Base-by-base conservation (phyloP, 306 rosid genomes). In the Dryas drummondii region DNA sequence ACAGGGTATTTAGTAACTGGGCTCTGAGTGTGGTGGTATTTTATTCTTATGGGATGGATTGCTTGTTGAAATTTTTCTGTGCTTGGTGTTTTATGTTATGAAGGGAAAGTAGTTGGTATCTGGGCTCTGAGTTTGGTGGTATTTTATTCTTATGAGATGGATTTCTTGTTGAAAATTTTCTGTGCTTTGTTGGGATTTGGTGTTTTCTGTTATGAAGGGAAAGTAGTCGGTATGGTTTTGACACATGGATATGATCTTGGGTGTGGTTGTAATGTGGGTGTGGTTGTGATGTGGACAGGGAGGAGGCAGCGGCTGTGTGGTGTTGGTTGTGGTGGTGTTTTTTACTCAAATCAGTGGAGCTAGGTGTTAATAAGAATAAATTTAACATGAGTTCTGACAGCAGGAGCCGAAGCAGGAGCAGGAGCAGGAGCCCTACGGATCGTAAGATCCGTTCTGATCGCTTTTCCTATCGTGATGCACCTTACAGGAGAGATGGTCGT, bases 241-340 rank as follows among this genome's bases (percentile, higher is more conserved):
- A 57, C 74, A 77, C 89, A 79, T 90, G 92, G 96, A 87, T 85
- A 66, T 74, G 96, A 94, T 84, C 46, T 84, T 92, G 90, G 97
- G 88, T 86, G 86, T 88, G 90, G 94, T 89, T 94, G 94, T 94
- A 82, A 87, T 94, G 85, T 90, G 92, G 96, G 77, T 88, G 88
- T 90, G 94, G 96, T 90, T 94, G 92, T 91, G 80, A 87, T 96
- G 87, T 96, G 99, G 98, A 90, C 99, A 92, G 99, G 99, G 85
- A 86, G 97, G 87, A 87, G 85, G 77, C 91, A 68, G 89, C 83
- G 71, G 84, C 87, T 3, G 85, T 84, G 87, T 82, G 79, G 82
- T 86, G 93, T 85, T 86, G 80, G 87, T 85, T 85, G 91, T 91
- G 89, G 81, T 80, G 77, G 84, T 82, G 85, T 75, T 83, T 75